Evolutionary conservation across 495 filamentous ascomycete species (phyloP).

Genomic region (Endocarpon pusillum): DNA sequence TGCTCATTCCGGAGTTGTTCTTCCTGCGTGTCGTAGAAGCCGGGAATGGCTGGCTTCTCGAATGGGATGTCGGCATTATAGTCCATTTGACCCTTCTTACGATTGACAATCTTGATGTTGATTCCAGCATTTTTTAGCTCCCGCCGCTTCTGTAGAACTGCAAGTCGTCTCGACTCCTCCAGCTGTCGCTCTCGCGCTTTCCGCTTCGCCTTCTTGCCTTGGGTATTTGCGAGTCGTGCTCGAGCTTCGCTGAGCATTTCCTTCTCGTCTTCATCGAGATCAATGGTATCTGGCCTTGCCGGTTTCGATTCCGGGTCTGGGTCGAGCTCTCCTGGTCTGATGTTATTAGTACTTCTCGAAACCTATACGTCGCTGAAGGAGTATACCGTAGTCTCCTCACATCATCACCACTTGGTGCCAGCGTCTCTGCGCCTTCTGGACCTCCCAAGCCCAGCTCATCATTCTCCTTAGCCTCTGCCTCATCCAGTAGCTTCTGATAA

Average conservation of each 20-base stretch:
- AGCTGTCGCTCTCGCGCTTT: constrained; percentile 92
- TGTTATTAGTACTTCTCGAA: constrained; percentile 11
- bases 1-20: constrained; percentile 69
- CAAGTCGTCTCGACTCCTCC: constrained; percentile 80
- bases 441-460: constrained; percentile 72
- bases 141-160: constrained; percentile 81
- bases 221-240: constrained; percentile 88
- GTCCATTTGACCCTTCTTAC: constrained; percentile 93
- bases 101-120: constrained; percentile 88
- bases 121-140: constrained; percentile 96
- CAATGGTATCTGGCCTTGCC: constrained; percentile 91
- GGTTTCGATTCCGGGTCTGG: constrained; percentile 94
- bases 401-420: constrained; percentile 84
- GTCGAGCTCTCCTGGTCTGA: constrained; percentile 75
- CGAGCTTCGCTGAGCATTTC: constrained; percentile 98
- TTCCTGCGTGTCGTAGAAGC: constrained; percentile 85
- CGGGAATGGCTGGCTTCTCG: constrained; percentile 74
- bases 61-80: constrained; percentile 99
- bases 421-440: constrained; percentile 70
- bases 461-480: constrained; percentile 81
- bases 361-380: neutral
- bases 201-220: constrained; percentile 97
- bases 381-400: constrained; percentile 58
- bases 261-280: constrained; percentile 97
- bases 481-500: constrained; percentile 90